Evolutionary conservation across 2,329 filamentous ascomycete species (phyloP).

Genomic region (Ceratocystis smalleyi): DNA sequence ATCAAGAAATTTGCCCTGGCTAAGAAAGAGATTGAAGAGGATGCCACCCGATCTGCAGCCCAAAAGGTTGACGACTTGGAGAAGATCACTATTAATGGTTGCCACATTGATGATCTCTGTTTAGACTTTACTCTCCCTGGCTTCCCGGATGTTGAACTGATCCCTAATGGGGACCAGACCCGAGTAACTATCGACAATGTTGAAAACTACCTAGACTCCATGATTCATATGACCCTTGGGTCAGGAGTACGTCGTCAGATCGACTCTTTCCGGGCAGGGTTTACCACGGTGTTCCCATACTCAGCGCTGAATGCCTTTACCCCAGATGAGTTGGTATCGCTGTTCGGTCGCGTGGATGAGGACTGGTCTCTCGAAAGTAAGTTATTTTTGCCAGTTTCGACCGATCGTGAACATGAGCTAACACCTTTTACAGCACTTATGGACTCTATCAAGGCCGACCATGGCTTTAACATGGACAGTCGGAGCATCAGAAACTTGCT

Average conservation of each 20-base stretch:
- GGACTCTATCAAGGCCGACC: conserved; percentile 97
- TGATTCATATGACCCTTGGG: conserved; percentile 85
- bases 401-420: conserved; percentile 16
- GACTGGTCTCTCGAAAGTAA: conserved; percentile 96
- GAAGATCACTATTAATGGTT: conserved; percentile 58
- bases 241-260: conserved; percentile 75
- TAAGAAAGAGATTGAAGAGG: conserved; percentile 68
- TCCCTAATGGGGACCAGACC: conserved; percentile 56
- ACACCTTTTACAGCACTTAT: conserved; percentile 52
- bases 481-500: conserved; percentile 85
- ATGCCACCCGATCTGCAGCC: conserved; percentile 45
- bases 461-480: conserved; percentile 97
- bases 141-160: conserved; percentile 71
- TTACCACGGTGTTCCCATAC: conserved; percentile 93
- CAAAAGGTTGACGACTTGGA: conserved; percentile 58
- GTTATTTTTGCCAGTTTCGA: conserved; percentile 24
- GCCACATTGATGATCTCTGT: conserved; percentile 68
- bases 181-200: conserved; percentile 82
- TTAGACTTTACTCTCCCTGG: conserved; percentile 92
- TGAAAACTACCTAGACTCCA: conserved; percentile 70
- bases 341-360: conserved; percentile 85
- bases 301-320: conserved; percentile 85
- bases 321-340: conserved; percentile 80
- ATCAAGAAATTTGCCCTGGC: conserved; percentile 74
- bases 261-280: conserved; percentile 78